Conservation (phyloP, 163 green algal species). For the Scenedesmus sp. region DNA sequence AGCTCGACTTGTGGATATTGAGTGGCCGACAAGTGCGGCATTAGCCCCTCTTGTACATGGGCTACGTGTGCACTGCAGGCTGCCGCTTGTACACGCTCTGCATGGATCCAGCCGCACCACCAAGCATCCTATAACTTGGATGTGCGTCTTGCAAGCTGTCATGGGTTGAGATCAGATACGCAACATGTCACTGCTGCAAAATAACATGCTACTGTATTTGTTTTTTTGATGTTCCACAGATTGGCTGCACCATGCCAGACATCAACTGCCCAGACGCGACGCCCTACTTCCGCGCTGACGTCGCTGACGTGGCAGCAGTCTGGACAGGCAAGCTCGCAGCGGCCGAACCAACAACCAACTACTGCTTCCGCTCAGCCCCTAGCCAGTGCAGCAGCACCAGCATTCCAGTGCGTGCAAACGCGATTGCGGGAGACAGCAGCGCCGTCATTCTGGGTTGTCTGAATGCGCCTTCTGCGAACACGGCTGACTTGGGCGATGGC, state of each 20-base stretch:
- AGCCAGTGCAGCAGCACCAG: neutral
- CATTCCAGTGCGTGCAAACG: neutral
- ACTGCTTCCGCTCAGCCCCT: neutral
- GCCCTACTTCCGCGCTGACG: neutral
- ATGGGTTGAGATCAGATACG: too few species aligned
- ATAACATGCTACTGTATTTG: too few species aligned
- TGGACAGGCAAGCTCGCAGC: neutral
- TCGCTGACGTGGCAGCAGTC: neutral
- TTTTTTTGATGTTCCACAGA: neutral
- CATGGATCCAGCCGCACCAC: too few species aligned
- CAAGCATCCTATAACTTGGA: too few species aligned
- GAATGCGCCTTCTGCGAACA: neutral
- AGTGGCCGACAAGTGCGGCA: neutral
- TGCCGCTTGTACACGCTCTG: too few species aligned
- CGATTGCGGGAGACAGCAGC: neutral
- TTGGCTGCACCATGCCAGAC: neutral
- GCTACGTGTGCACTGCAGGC: too few species aligned
- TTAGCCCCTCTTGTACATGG: too few species aligned
- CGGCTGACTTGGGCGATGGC: neutral
- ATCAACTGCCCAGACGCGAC: neutral
- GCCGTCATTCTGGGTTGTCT: neutral
- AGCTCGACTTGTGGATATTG: too few species aligned
- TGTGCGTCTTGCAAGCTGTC: too few species aligned
- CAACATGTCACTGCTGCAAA: too few species aligned
- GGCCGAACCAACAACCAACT: neutral